These are phyloP conservation scores for Kluyveromyces sp. DNA, from an alignment of 1,139 yeast species.

Conservation along the genomic window DNA sequence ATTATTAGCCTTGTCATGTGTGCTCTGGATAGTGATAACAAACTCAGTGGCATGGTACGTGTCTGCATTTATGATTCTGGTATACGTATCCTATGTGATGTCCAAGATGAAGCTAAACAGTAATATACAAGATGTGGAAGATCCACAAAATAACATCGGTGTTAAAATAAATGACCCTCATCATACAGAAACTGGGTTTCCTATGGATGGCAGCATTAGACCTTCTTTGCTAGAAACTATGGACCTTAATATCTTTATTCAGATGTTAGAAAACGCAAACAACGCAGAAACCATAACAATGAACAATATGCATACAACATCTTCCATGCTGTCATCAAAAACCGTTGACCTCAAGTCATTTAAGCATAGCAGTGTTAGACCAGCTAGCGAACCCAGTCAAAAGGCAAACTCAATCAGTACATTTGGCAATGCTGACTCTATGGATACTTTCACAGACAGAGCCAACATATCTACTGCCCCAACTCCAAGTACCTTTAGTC, in stretches of 20 bases:
- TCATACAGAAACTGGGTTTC: not conserved
- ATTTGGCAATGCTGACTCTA: too few species aligned
- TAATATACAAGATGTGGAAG: not conserved
- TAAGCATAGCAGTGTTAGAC: constrained; percentile 7
- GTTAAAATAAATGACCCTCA: not conserved
- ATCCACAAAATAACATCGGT: not conserved
- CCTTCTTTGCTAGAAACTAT: constrained; percentile 27
- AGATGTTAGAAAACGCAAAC: constrained; percentile 13
- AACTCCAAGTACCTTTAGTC: constrained; percentile 21
- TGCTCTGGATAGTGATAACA: constrained; percentile 5
- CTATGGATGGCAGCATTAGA: constrained; percentile 14
- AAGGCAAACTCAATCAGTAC: not conserved
- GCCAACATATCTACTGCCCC: constrained; percentile 9
- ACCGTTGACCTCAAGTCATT: too few species aligned
- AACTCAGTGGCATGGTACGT: constrained; percentile 22
- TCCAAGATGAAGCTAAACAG: constrained; percentile 10
- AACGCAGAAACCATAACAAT: constrained; percentile 8
- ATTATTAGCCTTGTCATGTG: constrained; percentile 19
- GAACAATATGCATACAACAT: constrained; percentile 3
- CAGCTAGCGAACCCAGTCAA: constrained; percentile 17
- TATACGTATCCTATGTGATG: constrained; percentile 20
- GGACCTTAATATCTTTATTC: constrained; percentile 23
- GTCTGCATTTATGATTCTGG: constrained; percentile 22
- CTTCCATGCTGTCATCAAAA: not conserved
- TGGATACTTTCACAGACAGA: not conserved